phyloP scores from a whole-genome alignment of 495 filamentous ascomycete species.

The Baudoinia panamericana region DNA sequence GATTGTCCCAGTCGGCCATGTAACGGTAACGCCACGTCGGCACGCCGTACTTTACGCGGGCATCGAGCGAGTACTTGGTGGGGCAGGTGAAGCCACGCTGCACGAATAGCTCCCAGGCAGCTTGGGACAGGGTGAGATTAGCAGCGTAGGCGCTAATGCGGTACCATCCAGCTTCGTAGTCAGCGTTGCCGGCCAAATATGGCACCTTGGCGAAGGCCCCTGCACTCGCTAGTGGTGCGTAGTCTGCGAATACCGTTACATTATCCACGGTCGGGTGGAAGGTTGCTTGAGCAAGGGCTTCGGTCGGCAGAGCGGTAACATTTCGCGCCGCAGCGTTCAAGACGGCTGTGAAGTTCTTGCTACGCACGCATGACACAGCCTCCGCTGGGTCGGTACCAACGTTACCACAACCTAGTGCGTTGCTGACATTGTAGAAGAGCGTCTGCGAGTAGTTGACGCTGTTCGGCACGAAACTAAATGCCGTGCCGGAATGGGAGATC shows the following conservation, averaged over 20 bases:
- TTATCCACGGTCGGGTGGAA: constrained; percentile 15
- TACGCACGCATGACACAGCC: constrained; percentile 35
- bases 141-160: constrained; percentile 25
- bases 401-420: constrained; percentile 32
- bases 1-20: constrained; percentile 38
- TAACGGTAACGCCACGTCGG: constrained; percentile 42
- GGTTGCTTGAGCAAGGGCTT: too few species aligned
- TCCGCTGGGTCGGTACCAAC: constrained; percentile 12
- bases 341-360: constrained; percentile 20
- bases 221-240: neutral
- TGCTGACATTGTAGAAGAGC: constrained; percentile 33
- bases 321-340: neutral
- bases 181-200: constrained; percentile 32
- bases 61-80: constrained; percentile 25
- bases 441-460: constrained; percentile 19
- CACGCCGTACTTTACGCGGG: constrained; percentile 23
- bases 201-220: constrained; percentile 13
- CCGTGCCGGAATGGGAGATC: constrained; percentile 44
- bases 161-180: constrained; percentile 38
- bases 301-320: neutral
- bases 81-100: constrained; percentile 37
- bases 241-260: constrained; percentile 11
- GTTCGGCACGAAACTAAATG: constrained; percentile 32
- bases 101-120: constrained; percentile 33
- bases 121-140: constrained; percentile 21